Percentiles rank a stretch among this genome's conserved stretches.
These are phyloP conservation scores for Kondoa subrosea DNA, from an alignment of 768 basidiomycete species.

Conservation along the genomic window DNA sequence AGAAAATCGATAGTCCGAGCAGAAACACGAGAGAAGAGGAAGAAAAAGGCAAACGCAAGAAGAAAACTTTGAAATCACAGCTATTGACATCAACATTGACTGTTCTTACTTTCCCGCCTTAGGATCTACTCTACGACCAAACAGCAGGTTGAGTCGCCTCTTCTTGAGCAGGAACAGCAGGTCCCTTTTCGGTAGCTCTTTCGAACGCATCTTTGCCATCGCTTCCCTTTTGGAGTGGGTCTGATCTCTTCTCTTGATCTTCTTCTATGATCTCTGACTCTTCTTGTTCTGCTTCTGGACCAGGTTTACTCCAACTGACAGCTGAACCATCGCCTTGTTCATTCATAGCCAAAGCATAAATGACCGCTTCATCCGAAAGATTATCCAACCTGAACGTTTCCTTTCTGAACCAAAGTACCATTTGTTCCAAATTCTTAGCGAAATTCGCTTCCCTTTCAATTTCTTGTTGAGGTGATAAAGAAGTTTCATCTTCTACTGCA, in stretches of 20 bases:
- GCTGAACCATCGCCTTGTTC: not conserved
- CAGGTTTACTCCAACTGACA: not conserved
- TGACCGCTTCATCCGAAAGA: constrained; percentile 38
- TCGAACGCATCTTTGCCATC: not conserved
- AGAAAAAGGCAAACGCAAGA: too few relatives aligned
- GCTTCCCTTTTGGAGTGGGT: not conserved
- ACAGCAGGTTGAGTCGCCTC: not conserved
- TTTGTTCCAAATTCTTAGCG: constrained; percentile 50
- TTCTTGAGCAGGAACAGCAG: not conserved
- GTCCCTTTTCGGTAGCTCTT: not conserved
- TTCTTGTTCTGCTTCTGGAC: not conserved
- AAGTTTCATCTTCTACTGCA: not conserved
- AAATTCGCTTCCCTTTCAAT: constrained; percentile 34
- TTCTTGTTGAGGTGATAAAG: not conserved
- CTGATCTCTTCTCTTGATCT: not conserved
- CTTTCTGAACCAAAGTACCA: constrained; percentile 53
- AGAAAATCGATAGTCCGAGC: too few relatives aligned
- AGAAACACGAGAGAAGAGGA: too few relatives aligned
- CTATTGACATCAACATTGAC: not conserved
- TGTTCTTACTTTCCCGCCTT: not conserved
- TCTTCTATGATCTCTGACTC: too few relatives aligned
- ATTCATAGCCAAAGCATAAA: constrained; percentile 15
- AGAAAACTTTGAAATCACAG: too few relatives aligned
- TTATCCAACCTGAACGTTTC: constrained; percentile 55
- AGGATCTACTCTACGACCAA: not conserved